Conservation (phyloP, 768 basidiomycete genomes). For the Lactarius quietus region DNA sequence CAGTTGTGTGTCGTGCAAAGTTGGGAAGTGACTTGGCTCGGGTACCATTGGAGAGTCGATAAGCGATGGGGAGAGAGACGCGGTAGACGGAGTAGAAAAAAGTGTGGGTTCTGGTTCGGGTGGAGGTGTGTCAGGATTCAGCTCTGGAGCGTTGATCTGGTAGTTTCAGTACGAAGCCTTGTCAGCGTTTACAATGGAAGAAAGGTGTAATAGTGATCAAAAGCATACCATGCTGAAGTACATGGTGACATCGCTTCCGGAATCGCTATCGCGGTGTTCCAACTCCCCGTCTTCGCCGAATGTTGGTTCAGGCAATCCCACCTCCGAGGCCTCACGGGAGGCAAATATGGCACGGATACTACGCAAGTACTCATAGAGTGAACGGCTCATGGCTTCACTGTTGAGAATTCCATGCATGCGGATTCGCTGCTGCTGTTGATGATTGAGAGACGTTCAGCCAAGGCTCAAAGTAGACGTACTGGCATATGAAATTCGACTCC, state of each 20-base stretch:
- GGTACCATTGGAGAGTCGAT: neutral
- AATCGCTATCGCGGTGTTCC: neutral
- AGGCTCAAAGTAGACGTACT: constrained; percentile 34
- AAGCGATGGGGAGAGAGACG: neutral
- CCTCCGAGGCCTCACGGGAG: constrained; percentile 1
- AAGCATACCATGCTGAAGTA: constrained; percentile 17
- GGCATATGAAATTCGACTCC: constrained; percentile 55
- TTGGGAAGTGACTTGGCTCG: neutral
- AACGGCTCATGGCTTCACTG: constrained; percentile 8
- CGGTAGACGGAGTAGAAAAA: neutral
- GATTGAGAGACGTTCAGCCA: neutral
- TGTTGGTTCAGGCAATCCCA: neutral
- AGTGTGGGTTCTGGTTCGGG: neutral
- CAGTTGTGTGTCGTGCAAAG: neutral
- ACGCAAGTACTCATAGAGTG: constrained; percentile 7
- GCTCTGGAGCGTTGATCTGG: neutral
- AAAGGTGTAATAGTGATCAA: neutral
- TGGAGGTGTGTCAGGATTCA: neutral
- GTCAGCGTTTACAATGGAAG: constrained; percentile 22
- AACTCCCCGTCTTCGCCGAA: neutral
- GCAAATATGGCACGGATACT: neutral
- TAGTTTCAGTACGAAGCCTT: constrained; percentile 4
- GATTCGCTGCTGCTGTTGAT: constrained; percentile 17
- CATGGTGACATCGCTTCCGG: neutral
- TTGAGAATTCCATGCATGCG: constrained; percentile 3